Evolutionary conservation across 2,329 filamentous ascomycete genomes (phyloP).

Genomic region (Epichloe gansuensis): DNA sequence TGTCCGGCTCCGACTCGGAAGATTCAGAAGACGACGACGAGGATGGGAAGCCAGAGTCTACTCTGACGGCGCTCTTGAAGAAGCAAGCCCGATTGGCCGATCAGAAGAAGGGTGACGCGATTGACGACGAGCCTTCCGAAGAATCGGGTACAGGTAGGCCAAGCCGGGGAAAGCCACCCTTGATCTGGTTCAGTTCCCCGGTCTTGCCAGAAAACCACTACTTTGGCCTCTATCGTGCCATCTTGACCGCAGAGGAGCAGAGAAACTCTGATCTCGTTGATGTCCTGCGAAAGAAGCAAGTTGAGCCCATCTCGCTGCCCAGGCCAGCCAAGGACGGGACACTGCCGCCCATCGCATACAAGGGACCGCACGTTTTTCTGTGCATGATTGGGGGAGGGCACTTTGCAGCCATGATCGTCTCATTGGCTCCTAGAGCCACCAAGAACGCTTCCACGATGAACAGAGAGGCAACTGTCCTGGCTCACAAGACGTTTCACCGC

Average conservation of each 20-base stretch:
- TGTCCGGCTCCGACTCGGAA: slow-evolving; percentile 74
- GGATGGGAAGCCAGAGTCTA: slow-evolving; percentile 48
- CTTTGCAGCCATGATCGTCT: slow-evolving; percentile 93
- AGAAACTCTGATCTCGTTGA: slow-evolving; percentile 49
- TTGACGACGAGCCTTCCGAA: slow-evolving; percentile 34
- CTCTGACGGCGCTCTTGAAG: slow-evolving; percentile 64
- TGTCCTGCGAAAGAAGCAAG: slow-evolving; percentile 62
- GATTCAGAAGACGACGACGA: slow-evolving; percentile 50
- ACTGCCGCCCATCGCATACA: slow-evolving; percentile 41
- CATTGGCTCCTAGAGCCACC: slow-evolving; percentile 64
- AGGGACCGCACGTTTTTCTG: slow-evolving; percentile 78
- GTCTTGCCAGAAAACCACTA: slow-evolving; percentile 64
- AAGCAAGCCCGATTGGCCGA: slow-evolving; percentile 65
- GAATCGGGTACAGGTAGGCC: slow-evolving; percentile 28
- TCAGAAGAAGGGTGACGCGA: slow-evolving; percentile 27
- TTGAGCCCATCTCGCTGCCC: slow-evolving; percentile 45
- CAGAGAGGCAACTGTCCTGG: slow-evolving; percentile 73
- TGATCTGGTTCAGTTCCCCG: slow-evolving; percentile 77
- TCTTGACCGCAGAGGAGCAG: slow-evolving; percentile 63
- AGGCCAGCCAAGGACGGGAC: slow-evolving; percentile 46
- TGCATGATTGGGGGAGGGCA: slow-evolving; percentile 99
- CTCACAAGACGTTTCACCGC: slow-evolving; percentile 94
- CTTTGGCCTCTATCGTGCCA: slow-evolving; percentile 72
- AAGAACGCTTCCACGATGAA: slow-evolving; percentile 61
- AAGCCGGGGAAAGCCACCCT: slow-evolving; percentile 53